Evolutionary conservation across 1,284 basidiomycete genomes (phyloP).

Genomic region (Apiotrichum gracile): DNA sequence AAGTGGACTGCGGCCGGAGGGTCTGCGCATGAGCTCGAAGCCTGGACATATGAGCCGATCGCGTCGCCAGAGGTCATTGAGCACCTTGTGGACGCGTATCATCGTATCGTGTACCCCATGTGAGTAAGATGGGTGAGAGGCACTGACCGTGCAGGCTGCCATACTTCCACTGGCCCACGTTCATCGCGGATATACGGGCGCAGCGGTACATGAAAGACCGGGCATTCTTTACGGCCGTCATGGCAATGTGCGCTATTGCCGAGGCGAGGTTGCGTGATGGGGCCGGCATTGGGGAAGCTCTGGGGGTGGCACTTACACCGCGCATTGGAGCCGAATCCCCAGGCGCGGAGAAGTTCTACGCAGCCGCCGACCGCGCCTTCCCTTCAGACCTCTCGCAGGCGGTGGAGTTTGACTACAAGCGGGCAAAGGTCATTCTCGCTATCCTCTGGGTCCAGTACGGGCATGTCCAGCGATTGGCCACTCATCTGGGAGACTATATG

Average conservation of each 20-base stretch:
- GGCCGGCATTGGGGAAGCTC: constrained; percentile 12
- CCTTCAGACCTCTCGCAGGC: constrained; percentile 21
- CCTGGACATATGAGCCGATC: constrained; percentile 30
- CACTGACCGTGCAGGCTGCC: constrained; percentile 19
- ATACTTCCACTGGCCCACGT: constrained; percentile 45
- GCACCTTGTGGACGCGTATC: constrained; percentile 25
- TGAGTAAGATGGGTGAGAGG: constrained; percentile 8
- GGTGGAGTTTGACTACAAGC: constrained; percentile 28
- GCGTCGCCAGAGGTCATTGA: constrained; percentile 28
- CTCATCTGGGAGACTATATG: constrained; percentile 36
- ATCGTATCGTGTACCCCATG: constrained; percentile 38
- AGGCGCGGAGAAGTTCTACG: constrained; percentile 27
- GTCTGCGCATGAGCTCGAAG: too few species aligned
- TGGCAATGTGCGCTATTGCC: constrained; percentile 40
- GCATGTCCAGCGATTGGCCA: constrained; percentile 23
- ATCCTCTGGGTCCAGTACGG: constrained; percentile 37
- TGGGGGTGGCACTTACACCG: not conserved
- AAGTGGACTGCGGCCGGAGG: not conserved
- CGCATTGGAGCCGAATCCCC: constrained; percentile 1
- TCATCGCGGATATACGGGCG: constrained; percentile 20
- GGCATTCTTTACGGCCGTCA: constrained; percentile 31
- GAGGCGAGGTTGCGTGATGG: constrained; percentile 40
- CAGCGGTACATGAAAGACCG: constrained; percentile 30
- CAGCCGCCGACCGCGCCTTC: constrained; percentile 19
- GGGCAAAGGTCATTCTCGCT: constrained; percentile 30